Percentiles rank a stretch among this genome's conserved stretches.
Conservation (phyloP, 2,329 filamentous ascomycete species). For the Trichoderma atroviride region DNA sequence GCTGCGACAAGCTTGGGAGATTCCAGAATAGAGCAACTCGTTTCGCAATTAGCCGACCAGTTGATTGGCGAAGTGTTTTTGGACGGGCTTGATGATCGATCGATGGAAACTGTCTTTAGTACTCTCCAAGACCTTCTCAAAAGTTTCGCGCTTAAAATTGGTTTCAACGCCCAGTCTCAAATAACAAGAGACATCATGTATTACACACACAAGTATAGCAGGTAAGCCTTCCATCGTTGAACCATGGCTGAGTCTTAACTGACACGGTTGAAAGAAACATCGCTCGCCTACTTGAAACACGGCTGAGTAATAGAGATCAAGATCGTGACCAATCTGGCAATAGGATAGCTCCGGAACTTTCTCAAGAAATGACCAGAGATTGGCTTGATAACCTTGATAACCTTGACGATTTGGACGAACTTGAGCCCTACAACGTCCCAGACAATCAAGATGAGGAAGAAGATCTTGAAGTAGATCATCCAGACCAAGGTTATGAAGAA, state of each 20-base stretch:
- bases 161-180: background rate
- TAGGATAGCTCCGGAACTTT: background rate
- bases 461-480: background rate
- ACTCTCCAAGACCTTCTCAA: background rate
- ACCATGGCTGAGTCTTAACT: background rate
- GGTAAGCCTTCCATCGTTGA: background rate
- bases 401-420: background rate
- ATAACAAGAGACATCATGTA: background rate
- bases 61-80: background rate
- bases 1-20: background rate
- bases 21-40: background rate
- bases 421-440: background rate
- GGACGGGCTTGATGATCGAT: background rate
- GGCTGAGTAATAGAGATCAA: background rate
- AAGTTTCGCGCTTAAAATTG: background rate
- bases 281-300: background rate
- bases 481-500: background rate
- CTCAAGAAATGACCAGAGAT: background rate
- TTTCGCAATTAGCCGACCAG: background rate
- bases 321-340: background rate
- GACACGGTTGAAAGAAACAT: background rate
- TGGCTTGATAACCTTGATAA: background rate
- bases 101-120: background rate
- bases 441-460: background rate
- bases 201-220: background rate